Evolutionary conservation across 495 filamentous ascomycete genomes (phyloP).

Genomic region (Daldinia decipiens): DNA sequence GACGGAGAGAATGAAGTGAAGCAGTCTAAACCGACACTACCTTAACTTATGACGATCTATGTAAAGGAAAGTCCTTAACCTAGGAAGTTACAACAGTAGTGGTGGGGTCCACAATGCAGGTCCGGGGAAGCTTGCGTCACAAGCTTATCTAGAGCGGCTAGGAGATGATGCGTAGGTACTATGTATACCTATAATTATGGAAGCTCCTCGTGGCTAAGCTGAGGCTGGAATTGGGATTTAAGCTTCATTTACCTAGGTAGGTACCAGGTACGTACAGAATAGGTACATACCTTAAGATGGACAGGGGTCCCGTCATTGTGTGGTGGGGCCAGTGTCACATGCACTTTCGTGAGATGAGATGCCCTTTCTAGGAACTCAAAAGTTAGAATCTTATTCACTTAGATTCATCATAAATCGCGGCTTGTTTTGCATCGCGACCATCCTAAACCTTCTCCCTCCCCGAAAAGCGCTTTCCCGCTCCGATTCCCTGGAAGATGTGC

Average conservation of each 20-base stretch:
- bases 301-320: constrained; percentile 29
- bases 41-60: neutral
- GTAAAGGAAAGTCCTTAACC: neutral
- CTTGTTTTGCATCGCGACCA: neutral
- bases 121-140: constrained; percentile 35
- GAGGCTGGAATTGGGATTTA: constrained; percentile 24
- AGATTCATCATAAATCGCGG: constrained; percentile 10
- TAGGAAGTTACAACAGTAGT: constrained; percentile 1
- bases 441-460: neutral
- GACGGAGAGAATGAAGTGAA: neutral
- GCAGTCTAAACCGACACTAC: neutral
- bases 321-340: constrained; percentile 42
- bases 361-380: constrained; percentile 27
- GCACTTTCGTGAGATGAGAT: constrained; percentile 27
- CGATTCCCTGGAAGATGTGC: constrained; percentile 34
- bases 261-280: neutral
- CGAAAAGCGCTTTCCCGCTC: neutral
- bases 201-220: constrained; percentile 32
- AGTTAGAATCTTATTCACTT: constrained; percentile 16
- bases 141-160: constrained; percentile 10
- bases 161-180: neutral
- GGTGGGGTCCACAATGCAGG: constrained; percentile 34
- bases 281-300: constrained; percentile 3
- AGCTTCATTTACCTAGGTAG: neutral
- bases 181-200: neutral